Base-by-base conservation (phyloP, 2,329 filamentous ascomycete species). In the Clonostachys byssicola region DNA sequence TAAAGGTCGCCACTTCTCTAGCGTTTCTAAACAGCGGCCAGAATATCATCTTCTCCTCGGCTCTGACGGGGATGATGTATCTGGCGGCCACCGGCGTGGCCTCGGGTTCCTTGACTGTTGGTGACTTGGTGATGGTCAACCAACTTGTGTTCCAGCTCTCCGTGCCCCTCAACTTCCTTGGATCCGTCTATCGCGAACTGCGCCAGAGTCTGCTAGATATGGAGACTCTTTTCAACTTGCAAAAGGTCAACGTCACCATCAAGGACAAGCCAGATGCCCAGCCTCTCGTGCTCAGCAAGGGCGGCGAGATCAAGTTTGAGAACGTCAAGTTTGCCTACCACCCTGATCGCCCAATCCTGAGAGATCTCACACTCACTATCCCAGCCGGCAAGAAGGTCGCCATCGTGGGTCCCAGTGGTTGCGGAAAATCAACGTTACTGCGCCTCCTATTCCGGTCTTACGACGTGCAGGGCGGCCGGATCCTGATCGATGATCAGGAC, bases 111-210 rank as follows among this genome's bases (percentile, higher is more conserved):
- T 71, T 99, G 58, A 96, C 92, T 0, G 92, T 99, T 13, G 94
- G 94, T 49, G 95, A 99, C 63, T 77, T 99, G 34, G 94, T 99
- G 62, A 95, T 99, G 89, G 90, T 99, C 56, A 99, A 99, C 66
- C 94, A 97, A 73, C 84, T 99, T 16, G 92, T 99, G 49, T 99
- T 99, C 70, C 94, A 99, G 69, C 84, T 99, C 6, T 96, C 91
- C 0, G 90, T 99, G 5, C 94, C 94, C 0, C 79, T 99, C 50
- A 99, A 99, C 74, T 99, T 99, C 67, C 75, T 99, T 5, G 94
- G 94, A n/a, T 95, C 91, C 13, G 92, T 99, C 12, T 99, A 99
- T 65, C 87, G 94, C 56, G 94, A 99, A 70, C 78, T 99, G 46
- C 81, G 94, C 47, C 94, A 99, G 70, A 96, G 90, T 18, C 76